These are phyloP conservation scores for Zymoseptoria tritici DNA, from an alignment of 2,329 filamentous ascomycete species.

Conservation along the genomic window DNA sequence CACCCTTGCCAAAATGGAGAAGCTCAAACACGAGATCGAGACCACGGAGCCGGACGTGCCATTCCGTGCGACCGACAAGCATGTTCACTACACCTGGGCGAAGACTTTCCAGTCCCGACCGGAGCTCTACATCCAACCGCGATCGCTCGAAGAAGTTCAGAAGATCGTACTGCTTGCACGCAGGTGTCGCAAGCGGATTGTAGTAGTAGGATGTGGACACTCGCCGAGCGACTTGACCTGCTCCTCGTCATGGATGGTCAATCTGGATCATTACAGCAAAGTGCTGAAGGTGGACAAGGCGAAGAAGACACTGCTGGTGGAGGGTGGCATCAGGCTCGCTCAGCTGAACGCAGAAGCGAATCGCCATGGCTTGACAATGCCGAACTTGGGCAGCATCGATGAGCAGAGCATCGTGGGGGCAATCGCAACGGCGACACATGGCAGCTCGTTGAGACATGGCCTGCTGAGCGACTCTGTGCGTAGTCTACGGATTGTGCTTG, in stretches of 20 bases:
- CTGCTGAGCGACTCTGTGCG: conserved; percentile 73
- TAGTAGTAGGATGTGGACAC: conserved; percentile 83
- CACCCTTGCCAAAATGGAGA: conserved; percentile 10
- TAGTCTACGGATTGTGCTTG: conserved; percentile 70
- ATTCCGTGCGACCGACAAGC: conserved; percentile 65
- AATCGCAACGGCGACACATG: conserved; percentile 89
- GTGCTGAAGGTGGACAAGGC: conserved; percentile 63
- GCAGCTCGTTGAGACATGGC: conserved; percentile 76
- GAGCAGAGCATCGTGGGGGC: conserved; percentile 88
- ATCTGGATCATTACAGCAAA: conserved; percentile 73
- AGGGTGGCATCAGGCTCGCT: conserved; percentile 81
- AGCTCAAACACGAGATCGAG: conserved; percentile 41
- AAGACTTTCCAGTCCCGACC: conserved; percentile 83
- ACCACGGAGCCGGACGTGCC: conserved; percentile 56
- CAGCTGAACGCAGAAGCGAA: conserved; percentile 68
- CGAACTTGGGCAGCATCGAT: conserved; percentile 90
- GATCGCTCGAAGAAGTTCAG: conserved; percentile 71
- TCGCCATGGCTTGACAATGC: conserved; percentile 70
- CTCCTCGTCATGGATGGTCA: conserved; percentile 89
- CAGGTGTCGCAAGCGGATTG: conserved; percentile 70
- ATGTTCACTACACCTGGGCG: conserved; percentile 90
- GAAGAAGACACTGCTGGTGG: conserved; percentile 62
- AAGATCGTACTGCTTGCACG: conserved; percentile 75
- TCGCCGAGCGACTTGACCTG: conserved; percentile 89
- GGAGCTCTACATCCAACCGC: conserved; percentile 83